Evolutionary conservation across 2,329 filamentous ascomycete species (phyloP).

Genomic region (Xylariaceae sp.): DNA sequence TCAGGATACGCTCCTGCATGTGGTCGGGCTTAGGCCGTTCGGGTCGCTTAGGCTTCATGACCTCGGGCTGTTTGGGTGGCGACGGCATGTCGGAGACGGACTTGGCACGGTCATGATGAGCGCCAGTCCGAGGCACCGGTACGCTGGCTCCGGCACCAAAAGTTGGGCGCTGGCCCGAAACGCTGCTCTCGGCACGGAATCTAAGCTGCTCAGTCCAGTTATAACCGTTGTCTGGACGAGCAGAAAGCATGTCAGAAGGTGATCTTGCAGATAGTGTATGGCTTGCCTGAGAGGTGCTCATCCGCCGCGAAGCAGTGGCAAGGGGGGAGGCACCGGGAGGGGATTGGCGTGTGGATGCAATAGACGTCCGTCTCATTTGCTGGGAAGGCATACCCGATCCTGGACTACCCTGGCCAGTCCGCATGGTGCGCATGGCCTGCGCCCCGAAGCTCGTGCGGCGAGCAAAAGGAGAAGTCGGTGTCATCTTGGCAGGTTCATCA

Average conservation of each 20-base stretch:
- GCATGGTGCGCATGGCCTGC: conserved; percentile 68
- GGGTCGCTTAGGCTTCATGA: conserved; percentile 41
- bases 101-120: conserved; percentile 60
- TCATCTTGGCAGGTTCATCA: conserved; percentile 54
- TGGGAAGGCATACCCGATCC: conserved; percentile 55
- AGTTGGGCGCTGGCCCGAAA: conserved; percentile 51
- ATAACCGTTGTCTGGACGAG: conserved; percentile 81
- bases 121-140: conserved; percentile 40
- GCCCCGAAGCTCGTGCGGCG: conserved; percentile 88
- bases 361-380: conserved; percentile 26
- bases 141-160: conserved; percentile 42
- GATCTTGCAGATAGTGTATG: conserved; percentile 51
- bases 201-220: conserved; percentile 97
- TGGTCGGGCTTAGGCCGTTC: conserved; percentile 73
- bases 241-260: conserved; percentile 59
- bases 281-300: conserved; percentile 51
- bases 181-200: conserved; percentile 78
- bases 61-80: conserved; percentile 48
- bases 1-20: conserved; percentile 94
- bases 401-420: conserved; percentile 53
- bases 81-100: conserved; percentile 61
- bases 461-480: conserved; percentile 68
- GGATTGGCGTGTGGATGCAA: conserved; percentile 27
- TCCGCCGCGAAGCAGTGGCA: conserved; percentile 33
- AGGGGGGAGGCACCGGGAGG: conserved; percentile 36